Conservation (phyloP, 768 basidiomycete genomes). For the Suillus discolor region DNA sequence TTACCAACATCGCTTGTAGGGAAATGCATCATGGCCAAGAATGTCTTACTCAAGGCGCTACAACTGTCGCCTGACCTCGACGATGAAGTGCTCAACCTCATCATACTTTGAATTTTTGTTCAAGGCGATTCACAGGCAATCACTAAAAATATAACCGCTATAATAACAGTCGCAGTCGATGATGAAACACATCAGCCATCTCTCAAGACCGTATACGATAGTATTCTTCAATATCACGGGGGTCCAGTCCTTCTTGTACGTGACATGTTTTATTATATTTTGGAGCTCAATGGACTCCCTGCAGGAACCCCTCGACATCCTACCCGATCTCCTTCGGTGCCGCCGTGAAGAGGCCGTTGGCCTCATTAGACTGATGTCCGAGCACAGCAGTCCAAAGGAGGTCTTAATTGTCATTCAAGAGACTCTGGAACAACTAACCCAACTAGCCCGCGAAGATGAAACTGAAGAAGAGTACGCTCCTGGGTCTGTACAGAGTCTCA, state of each 20-base stretch:
- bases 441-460: conserved; percentile 15
- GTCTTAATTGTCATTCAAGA: conserved; percentile 44
- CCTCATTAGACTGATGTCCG: conserved; percentile 36
- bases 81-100: conserved; percentile 22
- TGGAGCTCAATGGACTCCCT: neutral
- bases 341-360: conserved; percentile 29
- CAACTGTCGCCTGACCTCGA: conserved; percentile 22
- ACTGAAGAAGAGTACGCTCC: conserved; percentile 22
- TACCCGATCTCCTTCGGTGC: conserved; percentile 39
- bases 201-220: conserved; percentile 22
- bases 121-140: conserved; percentile 19
- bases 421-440: conserved; percentile 34
- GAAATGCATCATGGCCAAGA: conserved; percentile 2
- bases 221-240: conserved; percentile 15
- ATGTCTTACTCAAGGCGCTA: conserved; percentile 21
- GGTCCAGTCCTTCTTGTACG: conserved; percentile 24
- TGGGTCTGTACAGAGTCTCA: conserved; percentile 15
- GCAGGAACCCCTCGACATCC: conserved; percentile 43
- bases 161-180: conserved; percentile 21
- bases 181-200: conserved; percentile 11
- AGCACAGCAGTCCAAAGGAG: conserved; percentile 41
- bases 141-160: conserved; percentile 17
- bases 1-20: too few species aligned
- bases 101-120: conserved; percentile 1
- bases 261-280: neutral